Evolutionary conservation across 768 basidiomycete species (phyloP).

Genomic region (Suillus discolor): DNA sequence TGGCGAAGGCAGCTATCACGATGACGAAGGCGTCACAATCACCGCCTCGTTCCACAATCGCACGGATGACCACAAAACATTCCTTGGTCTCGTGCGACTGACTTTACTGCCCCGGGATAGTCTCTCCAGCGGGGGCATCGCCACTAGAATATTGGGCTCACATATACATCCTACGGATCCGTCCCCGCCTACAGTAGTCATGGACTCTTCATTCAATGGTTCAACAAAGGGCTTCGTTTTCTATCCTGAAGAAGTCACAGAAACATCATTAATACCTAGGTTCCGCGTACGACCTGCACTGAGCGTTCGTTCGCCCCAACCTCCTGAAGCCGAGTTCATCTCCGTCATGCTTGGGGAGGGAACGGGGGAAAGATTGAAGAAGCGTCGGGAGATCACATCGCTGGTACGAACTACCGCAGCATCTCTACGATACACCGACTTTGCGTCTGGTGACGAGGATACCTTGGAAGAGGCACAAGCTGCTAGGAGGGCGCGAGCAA

Average conservation of each 20-base stretch:
- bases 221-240: constrained; percentile 7
- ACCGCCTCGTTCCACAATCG: constrained; percentile 6
- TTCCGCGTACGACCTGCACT: constrained; percentile 4
- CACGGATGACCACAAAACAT: constrained; percentile 7
- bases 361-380: constrained; percentile 4
- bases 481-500: constrained; percentile 5
- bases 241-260: constrained; percentile 8
- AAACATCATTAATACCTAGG: constrained; percentile 4
- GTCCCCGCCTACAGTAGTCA: constrained; percentile 3
- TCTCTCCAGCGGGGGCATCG: constrained; percentile 1
- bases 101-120: constrained; percentile 3
- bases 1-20: neutral
- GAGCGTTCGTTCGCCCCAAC: constrained; percentile 5
- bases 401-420: constrained; percentile 3
- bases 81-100: constrained; percentile 8
- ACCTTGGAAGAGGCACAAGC: constrained; percentile 6
- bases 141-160: constrained; percentile 3
- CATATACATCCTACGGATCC: constrained; percentile 2
- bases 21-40: constrained; percentile 5
- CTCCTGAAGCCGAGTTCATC: constrained; percentile 9
- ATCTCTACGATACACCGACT: constrained; percentile 7
- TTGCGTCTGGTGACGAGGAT: constrained; percentile 7
- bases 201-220: constrained; percentile 6
- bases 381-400: constrained; percentile 7
- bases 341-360: constrained; percentile 3